Percentiles rank a stretch among this genome's conserved stretches.
phyloP scores from a whole-genome alignment of 2,329 filamentous ascomycete genomes.

The Teratosphaeria gauchensis region DNA sequence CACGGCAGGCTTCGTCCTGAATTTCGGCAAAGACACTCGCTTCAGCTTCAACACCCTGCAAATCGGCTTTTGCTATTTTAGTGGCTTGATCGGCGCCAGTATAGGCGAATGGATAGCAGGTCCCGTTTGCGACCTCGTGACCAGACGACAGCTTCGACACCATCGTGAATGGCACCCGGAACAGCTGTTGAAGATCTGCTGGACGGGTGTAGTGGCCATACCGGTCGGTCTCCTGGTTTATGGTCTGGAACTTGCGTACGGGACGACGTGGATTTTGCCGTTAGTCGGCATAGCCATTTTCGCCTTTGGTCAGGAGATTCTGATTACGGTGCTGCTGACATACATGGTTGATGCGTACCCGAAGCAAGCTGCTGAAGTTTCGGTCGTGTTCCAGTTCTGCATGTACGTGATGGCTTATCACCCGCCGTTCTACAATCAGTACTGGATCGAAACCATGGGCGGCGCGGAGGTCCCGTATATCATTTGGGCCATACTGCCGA shows the following conservation, averaged over 20 bases:
- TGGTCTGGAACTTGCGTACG: background rate
- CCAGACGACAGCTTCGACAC: background rate
- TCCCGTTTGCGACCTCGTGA: background rate
- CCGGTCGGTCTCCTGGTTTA: constrained; percentile 1
- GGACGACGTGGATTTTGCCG: background rate
- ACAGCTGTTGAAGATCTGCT: background rate
- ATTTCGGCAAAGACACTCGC: background rate
- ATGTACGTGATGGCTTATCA: background rate
- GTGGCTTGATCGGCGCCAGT: background rate
- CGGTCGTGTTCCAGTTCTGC: background rate
- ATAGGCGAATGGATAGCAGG: background rate
- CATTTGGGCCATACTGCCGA: background rate
- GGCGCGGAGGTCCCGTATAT: background rate
- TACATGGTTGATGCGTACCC: background rate
- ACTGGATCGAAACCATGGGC: background rate
- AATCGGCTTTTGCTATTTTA: background rate
- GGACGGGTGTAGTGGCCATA: background rate
- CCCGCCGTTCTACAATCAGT: background rate
- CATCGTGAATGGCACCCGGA: background rate
- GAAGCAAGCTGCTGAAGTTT: background rate
- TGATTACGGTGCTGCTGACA: background rate
- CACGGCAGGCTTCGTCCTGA: background rate
- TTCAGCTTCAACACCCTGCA: background rate
- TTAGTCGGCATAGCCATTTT: background rate
- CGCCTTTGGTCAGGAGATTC: background rate